These are phyloP conservation scores for Adiantum capillusveneris DNA, from an alignment of 75 land plant species.

Conservation along the genomic window DNA sequence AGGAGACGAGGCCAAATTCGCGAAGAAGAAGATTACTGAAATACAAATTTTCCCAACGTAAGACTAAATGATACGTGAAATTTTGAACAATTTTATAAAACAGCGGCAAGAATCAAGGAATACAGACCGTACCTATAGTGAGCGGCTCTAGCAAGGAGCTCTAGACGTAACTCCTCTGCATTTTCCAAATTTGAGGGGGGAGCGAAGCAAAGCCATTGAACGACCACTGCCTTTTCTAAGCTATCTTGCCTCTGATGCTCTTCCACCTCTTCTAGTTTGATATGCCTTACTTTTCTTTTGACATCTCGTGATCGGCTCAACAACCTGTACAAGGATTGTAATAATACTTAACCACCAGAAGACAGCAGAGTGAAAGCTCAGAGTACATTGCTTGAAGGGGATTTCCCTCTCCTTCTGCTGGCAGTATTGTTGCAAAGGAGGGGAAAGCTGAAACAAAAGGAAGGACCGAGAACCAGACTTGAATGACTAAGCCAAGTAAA, in stretches of 20 bases:
- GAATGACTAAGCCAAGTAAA: background rate
- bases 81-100: too few relatives aligned
- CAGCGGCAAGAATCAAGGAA: too few relatives aligned
- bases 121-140: slow-evolving; percentile 61
- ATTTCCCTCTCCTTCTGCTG: too few relatives aligned
- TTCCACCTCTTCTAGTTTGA: slow-evolving; percentile 39
- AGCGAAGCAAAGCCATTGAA: slow-evolving; percentile 97
- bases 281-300: slow-evolving; percentile 38
- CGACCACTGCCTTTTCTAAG: slow-evolving; percentile 71
- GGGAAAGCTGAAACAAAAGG: too few relatives aligned
- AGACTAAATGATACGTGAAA: too few relatives aligned
- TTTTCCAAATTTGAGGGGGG: slow-evolving; percentile 65
- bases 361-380: too few relatives aligned
- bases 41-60: too few relatives aligned
- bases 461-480: background rate
- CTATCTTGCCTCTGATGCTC: slow-evolving; percentile 59
- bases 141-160: slow-evolving; percentile 72
- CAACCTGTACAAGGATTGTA: slow-evolving; percentile 41
- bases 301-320: slow-evolving; percentile 72
- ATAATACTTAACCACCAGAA: too few relatives aligned
- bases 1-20: slow-evolving; percentile 87
- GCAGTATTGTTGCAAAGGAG: too few relatives aligned
- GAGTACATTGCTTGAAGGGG: too few relatives aligned
- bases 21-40: slow-evolving; percentile 80
- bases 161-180: slow-evolving; percentile 46